These are phyloP conservation scores for Thecamonas trahens DNA, from an alignment of 78 protist genomes.

Conservation along the genomic window DNA sequence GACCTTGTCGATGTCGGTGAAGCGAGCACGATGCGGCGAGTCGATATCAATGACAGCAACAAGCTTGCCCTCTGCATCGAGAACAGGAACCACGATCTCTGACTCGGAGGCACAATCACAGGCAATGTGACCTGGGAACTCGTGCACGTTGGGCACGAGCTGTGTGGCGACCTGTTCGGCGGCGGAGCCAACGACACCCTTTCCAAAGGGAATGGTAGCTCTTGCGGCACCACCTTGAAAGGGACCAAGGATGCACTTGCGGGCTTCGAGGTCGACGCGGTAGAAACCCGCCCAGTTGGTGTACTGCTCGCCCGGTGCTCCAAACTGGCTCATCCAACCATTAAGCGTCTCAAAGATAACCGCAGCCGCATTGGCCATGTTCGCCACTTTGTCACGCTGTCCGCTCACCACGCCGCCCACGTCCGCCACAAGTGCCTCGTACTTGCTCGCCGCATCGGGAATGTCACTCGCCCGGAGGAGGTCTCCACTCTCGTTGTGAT, in stretches of 20 bases:
- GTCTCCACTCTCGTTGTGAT: too few species aligned
- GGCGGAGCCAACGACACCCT: constrained; percentile 35
- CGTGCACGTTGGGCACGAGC: constrained; percentile 36
- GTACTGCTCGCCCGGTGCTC: neutral
- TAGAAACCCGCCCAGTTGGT: constrained; percentile 52
- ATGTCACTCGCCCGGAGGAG: too few species aligned
- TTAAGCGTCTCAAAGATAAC: neutral
- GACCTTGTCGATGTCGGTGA: neutral
- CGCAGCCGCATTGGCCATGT: constrained; percentile 11
- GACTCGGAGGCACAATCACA: constrained; percentile 16
- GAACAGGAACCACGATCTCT: constrained; percentile 26
- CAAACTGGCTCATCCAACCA: too few species aligned
- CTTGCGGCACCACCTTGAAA: constrained; percentile 39
- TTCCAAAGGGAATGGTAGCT: constrained; percentile 9
- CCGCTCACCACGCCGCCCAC: too few species aligned
- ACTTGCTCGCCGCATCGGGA: too few species aligned
- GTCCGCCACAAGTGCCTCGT: too few species aligned
- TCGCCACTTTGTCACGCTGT: too few species aligned
- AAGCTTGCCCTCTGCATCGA: neutral
- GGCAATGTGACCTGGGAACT: constrained; percentile 50
- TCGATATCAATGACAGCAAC: neutral
- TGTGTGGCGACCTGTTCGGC: neutral
- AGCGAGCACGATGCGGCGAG: neutral
- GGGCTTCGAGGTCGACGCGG: neutral
- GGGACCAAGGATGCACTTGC: constrained; percentile 30